Evolutionary conservation across 305 asterid genomes (phyloP), one percentile per base, ranked within the genome.

Genomic region (Solanum hybrid): DNA sequence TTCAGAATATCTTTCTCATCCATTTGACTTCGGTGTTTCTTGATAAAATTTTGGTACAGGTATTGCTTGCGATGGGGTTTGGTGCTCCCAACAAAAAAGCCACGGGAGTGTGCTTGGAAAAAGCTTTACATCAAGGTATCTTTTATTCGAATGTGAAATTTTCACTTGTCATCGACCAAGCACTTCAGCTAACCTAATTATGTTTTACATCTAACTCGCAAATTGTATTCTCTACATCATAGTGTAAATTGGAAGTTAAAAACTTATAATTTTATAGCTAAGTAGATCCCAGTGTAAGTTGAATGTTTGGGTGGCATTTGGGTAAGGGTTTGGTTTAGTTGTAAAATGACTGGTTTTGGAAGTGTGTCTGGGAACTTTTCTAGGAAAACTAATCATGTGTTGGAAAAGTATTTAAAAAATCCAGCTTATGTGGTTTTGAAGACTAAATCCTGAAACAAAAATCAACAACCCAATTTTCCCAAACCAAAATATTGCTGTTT

Each of bases 61-160:
- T 97, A 96, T 91, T 92, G 96, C 89, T 92, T 97, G 95, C 93
- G 98, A 86, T 97, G 99, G 99, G 98, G 99, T 91, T 92, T 96
- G 87, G 72, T 14, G 27, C 90, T 95, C 94, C 95, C 95, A 71
- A 95, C 96, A 60, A 90, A 94, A 90, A 97, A 91, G 90, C 94
- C 94, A 10, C 93, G 99, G 81, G 99, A 95, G 89, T 94, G 95
- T 92, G 97, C 99, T 88, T 97, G 99, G 99, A 97, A 97, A 93
- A 96, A 93, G 92, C 98, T 96, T 86, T 96, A 97, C 93, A 94
- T 96, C 91, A 94, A 96, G 98, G 99, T 95, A 88, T 78, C 87
- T 80, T 80, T 24, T 64, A 80, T 26, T 40, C 14, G 11, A 80
- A 80, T 7, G 64, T 40, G 8, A 34, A 16, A 51, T 51, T 51